Conservation (phyloP, 129 eudicot genomes). For the Dittrichia graveolens region DNA sequence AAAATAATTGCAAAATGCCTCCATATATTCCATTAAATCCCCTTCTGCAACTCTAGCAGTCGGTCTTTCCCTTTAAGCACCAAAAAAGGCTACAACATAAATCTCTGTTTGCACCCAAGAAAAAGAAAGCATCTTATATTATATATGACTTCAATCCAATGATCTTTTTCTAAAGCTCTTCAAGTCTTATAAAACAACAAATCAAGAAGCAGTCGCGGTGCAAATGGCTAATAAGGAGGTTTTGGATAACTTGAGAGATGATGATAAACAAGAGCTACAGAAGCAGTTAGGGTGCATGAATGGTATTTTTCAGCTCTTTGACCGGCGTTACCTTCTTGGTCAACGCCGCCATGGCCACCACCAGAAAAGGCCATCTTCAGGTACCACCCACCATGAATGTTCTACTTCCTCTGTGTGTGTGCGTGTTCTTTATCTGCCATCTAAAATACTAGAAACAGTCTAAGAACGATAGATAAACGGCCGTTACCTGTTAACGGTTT, state of each 20-base stretch:
- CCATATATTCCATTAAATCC: slow-evolving; percentile 47
- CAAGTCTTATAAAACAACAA: slow-evolving; percentile 22
- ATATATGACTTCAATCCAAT: slow-evolving; percentile 16
- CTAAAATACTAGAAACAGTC: slow-evolving; percentile 8
- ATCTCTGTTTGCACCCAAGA: slow-evolving; percentile 33
- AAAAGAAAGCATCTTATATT: slow-evolving; percentile 31
- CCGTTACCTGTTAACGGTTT: slow-evolving; percentile 3
- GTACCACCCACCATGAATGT: slow-evolving; percentile 34
- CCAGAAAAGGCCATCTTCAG: slow-evolving; percentile 61
- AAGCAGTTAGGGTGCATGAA: slow-evolving; percentile 94
- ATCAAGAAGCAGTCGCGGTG: slow-evolving; percentile 16
- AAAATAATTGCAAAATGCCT: slow-evolving; percentile 33
- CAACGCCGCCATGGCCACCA: slow-evolving; percentile 46
- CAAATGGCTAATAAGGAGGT: slow-evolving; percentile 67
- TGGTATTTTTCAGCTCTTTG: slow-evolving; percentile 83
- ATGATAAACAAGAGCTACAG: slow-evolving; percentile 62
- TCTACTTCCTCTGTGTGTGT: background rate
- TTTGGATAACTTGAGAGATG: slow-evolving; percentile 54
- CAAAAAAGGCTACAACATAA: slow-evolving; percentile 49
- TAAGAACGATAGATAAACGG: background rate
- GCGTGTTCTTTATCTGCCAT: background rate
- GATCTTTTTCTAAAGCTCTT: slow-evolving; percentile 21
- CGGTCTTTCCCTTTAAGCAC: slow-evolving; percentile 36
- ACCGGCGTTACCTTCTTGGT: slow-evolving; percentile 62
- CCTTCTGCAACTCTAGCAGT: slow-evolving; percentile 45